Evolutionary conservation across 257 asterid species (phyloP).

Genomic region (Fraxinus quadrangulata): DNA sequence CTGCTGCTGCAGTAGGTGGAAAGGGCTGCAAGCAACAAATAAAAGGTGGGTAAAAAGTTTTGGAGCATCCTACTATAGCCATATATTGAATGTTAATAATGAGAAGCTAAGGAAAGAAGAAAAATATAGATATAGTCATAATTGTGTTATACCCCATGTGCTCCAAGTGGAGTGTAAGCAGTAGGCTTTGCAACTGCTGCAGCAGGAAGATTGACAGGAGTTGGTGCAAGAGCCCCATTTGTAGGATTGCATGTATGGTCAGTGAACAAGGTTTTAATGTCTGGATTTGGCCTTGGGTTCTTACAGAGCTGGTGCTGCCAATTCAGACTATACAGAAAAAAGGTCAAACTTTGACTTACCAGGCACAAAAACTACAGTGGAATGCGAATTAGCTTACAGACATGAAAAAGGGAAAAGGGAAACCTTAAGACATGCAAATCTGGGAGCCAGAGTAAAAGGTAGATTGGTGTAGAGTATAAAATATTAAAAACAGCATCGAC

Average conservation of each 20-base stretch:
- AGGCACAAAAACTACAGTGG: background rate
- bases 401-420: background rate
- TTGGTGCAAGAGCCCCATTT: conserved; percentile 81
- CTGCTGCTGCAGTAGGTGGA: conserved; percentile 78
- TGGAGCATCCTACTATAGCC: conserved; percentile 1
- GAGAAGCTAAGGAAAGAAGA: conserved; percentile 11
- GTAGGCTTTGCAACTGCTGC: conserved; percentile 81
- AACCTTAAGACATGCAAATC: background rate
- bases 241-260: conserved; percentile 86
- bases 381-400: conserved; percentile 5
- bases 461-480: background rate
- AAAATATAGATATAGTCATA: conserved; percentile 14
- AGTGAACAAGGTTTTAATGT: conserved; percentile 83
- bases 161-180: conserved; percentile 76
- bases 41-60: conserved; percentile 9
- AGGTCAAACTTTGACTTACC: conserved; percentile 15
- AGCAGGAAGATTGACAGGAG: conserved; percentile 75
- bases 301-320: conserved; percentile 99
- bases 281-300: conserved; percentile 95
- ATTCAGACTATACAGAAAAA: conserved; percentile 65
- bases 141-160: conserved; percentile 65
- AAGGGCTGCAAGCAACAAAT: conserved; percentile 67
- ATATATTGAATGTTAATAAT: conserved; percentile 4
- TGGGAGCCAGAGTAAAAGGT: background rate
- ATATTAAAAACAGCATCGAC: background rate